phyloP scores from a whole-genome alignment of 2,329 filamentous ascomycete genomes.

The Trichoderma sp. region DNA sequence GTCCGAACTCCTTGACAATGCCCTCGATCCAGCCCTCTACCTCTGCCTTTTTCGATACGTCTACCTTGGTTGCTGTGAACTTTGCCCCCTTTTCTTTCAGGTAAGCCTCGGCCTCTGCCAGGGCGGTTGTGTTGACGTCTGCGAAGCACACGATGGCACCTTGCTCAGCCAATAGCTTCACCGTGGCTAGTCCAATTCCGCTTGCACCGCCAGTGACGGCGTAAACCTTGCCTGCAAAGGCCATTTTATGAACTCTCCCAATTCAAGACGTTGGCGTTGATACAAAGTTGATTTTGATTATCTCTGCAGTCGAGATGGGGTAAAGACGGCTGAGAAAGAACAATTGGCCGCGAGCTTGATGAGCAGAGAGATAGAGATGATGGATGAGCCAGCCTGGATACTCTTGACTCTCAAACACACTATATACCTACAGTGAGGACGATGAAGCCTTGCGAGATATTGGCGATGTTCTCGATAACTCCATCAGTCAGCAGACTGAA shows the following conservation, averaged over 20 bases:
- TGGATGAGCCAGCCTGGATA: not conserved
- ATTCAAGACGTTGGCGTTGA: not conserved
- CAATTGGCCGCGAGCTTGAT: not conserved
- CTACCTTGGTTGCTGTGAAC: slow-evolving; percentile 42
- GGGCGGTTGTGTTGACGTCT: slow-evolving; percentile 34
- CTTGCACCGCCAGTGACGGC: slow-evolving; percentile 44
- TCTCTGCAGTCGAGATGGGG: not conserved
- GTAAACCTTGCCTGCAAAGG: slow-evolving; percentile 33
- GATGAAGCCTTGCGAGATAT: not conserved
- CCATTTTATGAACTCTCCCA: not conserved
- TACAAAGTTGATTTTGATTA: not conserved
- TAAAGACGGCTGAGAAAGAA: not conserved
- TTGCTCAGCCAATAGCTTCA: slow-evolving; percentile 36
- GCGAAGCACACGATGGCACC: slow-evolving; percentile 40
- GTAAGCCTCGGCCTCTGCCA: slow-evolving; percentile 31
- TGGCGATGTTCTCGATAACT: not conserved
- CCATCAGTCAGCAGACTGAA: not conserved
- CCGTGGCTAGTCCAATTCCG: slow-evolving; percentile 44
- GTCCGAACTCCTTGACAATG: slow-evolving; percentile 48
- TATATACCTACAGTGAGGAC: slow-evolving; percentile 1
- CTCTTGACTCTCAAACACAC: not conserved
- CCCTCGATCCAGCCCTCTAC: slow-evolving; percentile 51
- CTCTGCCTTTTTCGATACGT: slow-evolving; percentile 45
- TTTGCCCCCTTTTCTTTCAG: slow-evolving; percentile 26
- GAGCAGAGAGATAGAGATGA: not conserved